Base-by-base conservation (phyloP, 2,329 filamentous ascomycete species). In the Phialophora chinensis region DNA sequence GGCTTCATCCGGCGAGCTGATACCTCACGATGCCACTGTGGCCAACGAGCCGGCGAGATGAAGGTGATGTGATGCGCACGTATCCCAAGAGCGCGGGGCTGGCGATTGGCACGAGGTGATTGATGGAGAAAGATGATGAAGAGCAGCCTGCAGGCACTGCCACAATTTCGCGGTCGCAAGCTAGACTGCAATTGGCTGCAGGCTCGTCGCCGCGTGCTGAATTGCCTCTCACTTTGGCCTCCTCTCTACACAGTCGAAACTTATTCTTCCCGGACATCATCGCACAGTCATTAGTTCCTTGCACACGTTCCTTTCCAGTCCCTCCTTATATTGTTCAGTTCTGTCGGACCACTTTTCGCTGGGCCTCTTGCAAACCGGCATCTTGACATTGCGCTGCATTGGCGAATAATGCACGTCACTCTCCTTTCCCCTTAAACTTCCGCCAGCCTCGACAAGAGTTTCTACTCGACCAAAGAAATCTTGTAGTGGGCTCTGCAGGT, bases 121-220 rank as follows among this genome's bases (percentile, higher is more conserved):
- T 50, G 61, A 58, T 42, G 44, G 61, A 42, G 23, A 38, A 56
- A 17, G 52, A 49, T 50, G 53, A 38, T 29, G 25, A 38, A n/a
- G 29, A 23, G 29, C 35, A 33, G 60, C 42, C 29, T 65, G 62
- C 62, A 65, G 57, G 63, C 63, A 65, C 63, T 65, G 63, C 63
- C 63, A 65, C 63, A 65, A 52, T 65, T 35, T 57, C 35, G n/a
- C 25, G 35, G 6, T 55, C 33, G 58, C 47, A 42, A 38, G 14
- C 25, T 29, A 20, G 29, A 14, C 38, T 42, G 42, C 56, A 31
- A 60, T 60, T 60, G 58, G 58, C n/a, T 42, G 35, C 35, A 38
- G 42, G 35, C 53, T 52, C 49, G 42, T 23, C 38, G 35, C 61
- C 11, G n/a, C n/a, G 20, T 23, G 8, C 47, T 50, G 11, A 59